A percentile compares a stretch with the other conserved stretches of the same genome.
phyloP scores from a whole-genome alignment of 352 stramenopile genomes.

The Globisporangium spiculum region DNA sequence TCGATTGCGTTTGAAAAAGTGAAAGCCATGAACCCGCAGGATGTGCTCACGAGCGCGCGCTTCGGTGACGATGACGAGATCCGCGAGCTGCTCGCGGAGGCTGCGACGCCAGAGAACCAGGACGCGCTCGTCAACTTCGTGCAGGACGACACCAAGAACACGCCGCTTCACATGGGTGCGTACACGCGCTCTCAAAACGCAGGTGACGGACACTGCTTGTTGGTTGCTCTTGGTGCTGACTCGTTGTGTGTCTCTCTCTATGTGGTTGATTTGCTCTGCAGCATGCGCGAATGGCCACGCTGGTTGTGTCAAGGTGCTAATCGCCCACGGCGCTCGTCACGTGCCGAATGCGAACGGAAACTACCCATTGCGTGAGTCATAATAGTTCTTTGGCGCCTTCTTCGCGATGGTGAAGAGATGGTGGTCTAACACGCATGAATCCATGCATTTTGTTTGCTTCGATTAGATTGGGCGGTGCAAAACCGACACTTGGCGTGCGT shows the following conservation, averaged over 20 bases:
- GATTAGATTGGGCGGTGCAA: constrained; percentile 81
- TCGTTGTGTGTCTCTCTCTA: neutral
- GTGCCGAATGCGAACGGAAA: constrained; percentile 76
- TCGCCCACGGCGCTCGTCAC: constrained; percentile 51
- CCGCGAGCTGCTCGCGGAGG: constrained; percentile 33
- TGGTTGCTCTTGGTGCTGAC: neutral
- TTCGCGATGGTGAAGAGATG: neutral
- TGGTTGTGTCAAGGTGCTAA: constrained; percentile 58
- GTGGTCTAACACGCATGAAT: constrained; percentile 1
- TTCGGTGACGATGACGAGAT: constrained; percentile 70
- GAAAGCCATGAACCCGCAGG: constrained; percentile 31
- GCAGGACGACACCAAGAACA: constrained; percentile 74
- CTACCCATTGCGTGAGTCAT: constrained; percentile 61
- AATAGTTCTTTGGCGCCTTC: neutral
- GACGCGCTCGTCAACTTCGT: constrained; percentile 64
- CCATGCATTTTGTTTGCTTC: no score
- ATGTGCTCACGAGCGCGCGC: constrained; percentile 66
- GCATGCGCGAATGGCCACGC: constrained; percentile 78
- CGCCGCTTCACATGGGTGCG: constrained; percentile 82
- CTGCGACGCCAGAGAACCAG: constrained; percentile 14
- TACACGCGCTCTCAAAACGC: neutral
- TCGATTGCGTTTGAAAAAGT: neutral
- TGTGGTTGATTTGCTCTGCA: constrained; percentile 17
- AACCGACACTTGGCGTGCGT: constrained; percentile 84
- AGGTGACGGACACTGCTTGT: neutral